Evolutionary conservation across 2,329 filamentous ascomycete genomes (phyloP), one percentile per base, ranked within the genome.

Genomic region (Trichoderma gracile): DNA sequence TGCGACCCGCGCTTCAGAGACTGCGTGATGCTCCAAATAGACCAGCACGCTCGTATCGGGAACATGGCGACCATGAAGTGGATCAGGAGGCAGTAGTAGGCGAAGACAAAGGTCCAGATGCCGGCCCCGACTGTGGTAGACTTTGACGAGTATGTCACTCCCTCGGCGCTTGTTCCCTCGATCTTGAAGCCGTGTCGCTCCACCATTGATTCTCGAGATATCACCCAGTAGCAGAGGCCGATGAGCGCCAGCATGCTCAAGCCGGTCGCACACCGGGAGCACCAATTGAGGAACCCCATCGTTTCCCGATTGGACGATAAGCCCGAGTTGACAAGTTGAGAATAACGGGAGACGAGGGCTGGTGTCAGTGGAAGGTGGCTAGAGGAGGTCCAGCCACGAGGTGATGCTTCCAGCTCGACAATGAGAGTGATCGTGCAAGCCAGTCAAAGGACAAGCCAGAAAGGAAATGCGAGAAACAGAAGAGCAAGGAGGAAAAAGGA

Each of bases 51-150:
- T 65, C 87, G 83, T 6, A 88, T 71, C 23, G 87, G 86, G 69
- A 91, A 90, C 38, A 82, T 73, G 67, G 85, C 84, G 69, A 89
- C 86, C 61, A 89, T 78, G 61, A 86, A 64, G 73, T 91, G 89
- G 63, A 90, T 83, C 40, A 89, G 73, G 19, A 90, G 78, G 59
- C 84, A 86, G 75, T 90, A 91, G 71, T 85, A 86, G 56, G 86
- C 81, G 70, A 88, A 89, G 33, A 85, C 38, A 55, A 80, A 73
- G 15, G 83, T 84, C 79, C 78, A 84, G 54, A 80, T 71, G 38
- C 83, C 82, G 45, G 77, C 80, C 30, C 82, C 81, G 5, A 17
- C 2, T 43, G 76, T 70, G 1, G 69, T 68, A 3, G 73, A 68
- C 3, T 72, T 68, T 15, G 74, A 72, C 12, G 75, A 71, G 50